A percentile compares a stretch with the other conserved stretches of the same genome.
These are phyloP conservation scores for Ceraceosorus guamensis DNA, from an alignment of 1,284 basidiomycete genomes.

Conservation along the genomic window DNA sequence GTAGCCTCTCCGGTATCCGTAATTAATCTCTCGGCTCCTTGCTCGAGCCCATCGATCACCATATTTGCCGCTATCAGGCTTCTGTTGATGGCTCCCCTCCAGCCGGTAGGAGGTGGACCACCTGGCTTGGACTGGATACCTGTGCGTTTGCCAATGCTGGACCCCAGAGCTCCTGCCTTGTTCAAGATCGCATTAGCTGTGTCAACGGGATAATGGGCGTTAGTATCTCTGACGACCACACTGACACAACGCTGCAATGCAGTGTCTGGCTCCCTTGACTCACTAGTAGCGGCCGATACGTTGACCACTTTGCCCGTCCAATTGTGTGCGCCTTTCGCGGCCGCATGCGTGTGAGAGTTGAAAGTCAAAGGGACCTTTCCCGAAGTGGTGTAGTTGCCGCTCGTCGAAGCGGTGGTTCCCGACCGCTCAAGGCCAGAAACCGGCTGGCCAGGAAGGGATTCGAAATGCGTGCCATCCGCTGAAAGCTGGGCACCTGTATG, in stretches of 20 bases:
- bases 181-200: slow-evolving; percentile 40
- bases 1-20: slow-evolving; percentile 37
- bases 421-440: no score
- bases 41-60: slow-evolving; percentile 47
- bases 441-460: no score
- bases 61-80: slow-evolving; percentile 44
- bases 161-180: slow-evolving; percentile 40
- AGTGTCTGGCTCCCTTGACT: slow-evolving; percentile 3
- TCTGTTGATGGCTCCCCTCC: slow-evolving; percentile 43
- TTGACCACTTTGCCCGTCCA: not conserved
- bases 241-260: not conserved
- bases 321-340: slow-evolving; percentile 5
- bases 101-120: slow-evolving; percentile 30
- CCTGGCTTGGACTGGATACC: slow-evolving; percentile 41
- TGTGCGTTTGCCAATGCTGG: slow-evolving; percentile 42
- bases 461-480: no score
- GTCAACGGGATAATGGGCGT: slow-evolving; percentile 9
- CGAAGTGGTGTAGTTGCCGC: no score
- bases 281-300: not conserved
- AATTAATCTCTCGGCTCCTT: slow-evolving; percentile 32
- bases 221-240: slow-evolving; percentile 1
- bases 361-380: not conserved
- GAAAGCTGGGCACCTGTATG: no score
- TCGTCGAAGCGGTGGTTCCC: no score
- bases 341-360: not conserved